These are phyloP conservation scores for Moringa oleifera DNA, from an alignment of 345 rosid species.

Conservation along the genomic window DNA sequence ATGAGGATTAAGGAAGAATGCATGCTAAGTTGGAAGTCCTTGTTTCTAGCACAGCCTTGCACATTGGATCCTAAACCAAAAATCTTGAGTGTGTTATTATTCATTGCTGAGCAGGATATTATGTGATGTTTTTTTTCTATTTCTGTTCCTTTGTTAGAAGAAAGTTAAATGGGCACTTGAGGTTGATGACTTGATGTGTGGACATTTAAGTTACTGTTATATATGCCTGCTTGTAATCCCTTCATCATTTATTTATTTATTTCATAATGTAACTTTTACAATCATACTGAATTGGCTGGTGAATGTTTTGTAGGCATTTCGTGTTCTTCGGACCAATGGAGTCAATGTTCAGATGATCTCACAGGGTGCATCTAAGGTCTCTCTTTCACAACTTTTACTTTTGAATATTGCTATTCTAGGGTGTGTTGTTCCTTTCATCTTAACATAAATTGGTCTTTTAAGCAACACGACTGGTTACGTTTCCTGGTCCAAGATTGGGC, in stretches of 20 bases:
- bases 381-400: not conserved
- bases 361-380: conserved; percentile 99
- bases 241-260: too few relatives aligned
- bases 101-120: not conserved
- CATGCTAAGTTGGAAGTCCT: not conserved
- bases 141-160: not conserved
- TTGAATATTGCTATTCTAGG: not conserved
- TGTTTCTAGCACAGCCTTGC: not conserved
- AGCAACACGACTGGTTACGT: too few relatives aligned
- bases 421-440: not conserved
- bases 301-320: conserved; percentile 55
- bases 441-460: not conserved
- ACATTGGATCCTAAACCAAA: not conserved
- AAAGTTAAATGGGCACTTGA: not conserved
- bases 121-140: too few relatives aligned
- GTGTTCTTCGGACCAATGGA: conserved; percentile 73
- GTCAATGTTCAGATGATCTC: conserved; percentile 99
- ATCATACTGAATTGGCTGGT: not conserved
- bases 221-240: not conserved
- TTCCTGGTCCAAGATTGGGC: not conserved
- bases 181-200: not conserved
- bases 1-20: not conserved
- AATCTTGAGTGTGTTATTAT: too few relatives aligned
- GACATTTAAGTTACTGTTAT: too few relatives aligned
- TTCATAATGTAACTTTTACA: too few relatives aligned